Percentiles rank a stretch among this genome's conserved stretches.
These are phyloP conservation scores for Tricholoma sp. DNA, from an alignment of 768 basidiomycete species.

Conservation along the genomic window DNA sequence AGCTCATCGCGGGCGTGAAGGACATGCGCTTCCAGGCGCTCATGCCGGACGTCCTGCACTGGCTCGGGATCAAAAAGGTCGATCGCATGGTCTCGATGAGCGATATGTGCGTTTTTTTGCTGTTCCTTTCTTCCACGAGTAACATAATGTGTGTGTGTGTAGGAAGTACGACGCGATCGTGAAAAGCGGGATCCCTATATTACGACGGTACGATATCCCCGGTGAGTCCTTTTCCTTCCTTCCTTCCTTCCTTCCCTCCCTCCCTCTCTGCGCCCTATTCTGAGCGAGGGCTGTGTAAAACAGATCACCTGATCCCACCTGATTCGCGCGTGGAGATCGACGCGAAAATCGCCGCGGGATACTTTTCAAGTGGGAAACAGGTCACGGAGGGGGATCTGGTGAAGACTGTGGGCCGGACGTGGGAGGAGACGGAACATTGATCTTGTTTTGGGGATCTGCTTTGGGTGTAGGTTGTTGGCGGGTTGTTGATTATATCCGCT, in stretches of 20 bases:
- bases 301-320: constrained; percentile 83
- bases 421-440: constrained; percentile 88
- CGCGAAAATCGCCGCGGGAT: constrained; percentile 93
- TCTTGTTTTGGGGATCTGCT: too few species aligned
- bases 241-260: too few species aligned
- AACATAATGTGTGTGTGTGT: constrained; percentile 2
- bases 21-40: constrained; percentile 93
- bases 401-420: constrained; percentile 83
- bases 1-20: constrained; percentile 90
- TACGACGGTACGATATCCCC: constrained; percentile 82
- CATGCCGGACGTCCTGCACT: constrained; percentile 96
- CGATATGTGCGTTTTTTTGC: constrained; percentile 55
- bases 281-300: constrained; percentile 1
- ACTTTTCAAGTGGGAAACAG: constrained; percentile 79
- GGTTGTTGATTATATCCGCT: too few species aligned
- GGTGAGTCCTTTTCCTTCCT: constrained; percentile 33
- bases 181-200: constrained; percentile 78
- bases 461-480: too few species aligned
- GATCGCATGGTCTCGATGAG: constrained; percentile 90
- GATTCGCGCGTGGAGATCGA: constrained; percentile 93
- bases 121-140: background rate
- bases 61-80: constrained; percentile 89
- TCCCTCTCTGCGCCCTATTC: background rate
- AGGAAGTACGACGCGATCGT: constrained; percentile 97
- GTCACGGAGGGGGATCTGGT: constrained; percentile 73